These are phyloP conservation scores for Plectosphaerella plurivora DNA, from an alignment of 2,329 filamentous ascomycete species.

Conservation along the genomic window DNA sequence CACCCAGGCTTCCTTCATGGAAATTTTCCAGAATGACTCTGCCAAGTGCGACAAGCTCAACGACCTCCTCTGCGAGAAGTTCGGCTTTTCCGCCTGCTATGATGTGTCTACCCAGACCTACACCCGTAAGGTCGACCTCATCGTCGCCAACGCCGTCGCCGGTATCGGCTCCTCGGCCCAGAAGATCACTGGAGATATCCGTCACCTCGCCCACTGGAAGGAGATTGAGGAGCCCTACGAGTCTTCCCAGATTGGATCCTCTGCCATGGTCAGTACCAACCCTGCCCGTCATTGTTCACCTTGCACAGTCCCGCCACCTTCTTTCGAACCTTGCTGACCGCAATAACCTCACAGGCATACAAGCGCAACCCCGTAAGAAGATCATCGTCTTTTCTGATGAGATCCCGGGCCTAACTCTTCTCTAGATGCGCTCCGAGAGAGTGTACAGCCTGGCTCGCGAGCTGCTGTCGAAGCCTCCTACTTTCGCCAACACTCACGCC, in stretches of 20 bases:
- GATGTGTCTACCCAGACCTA: slow-evolving; percentile 59
- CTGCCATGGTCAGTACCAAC: slow-evolving; percentile 37
- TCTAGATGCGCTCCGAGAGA: slow-evolving; percentile 41
- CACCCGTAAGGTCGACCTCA: slow-evolving; percentile 76
- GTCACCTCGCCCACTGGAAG: slow-evolving; percentile 71
- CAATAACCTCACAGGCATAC: slow-evolving; percentile 25
- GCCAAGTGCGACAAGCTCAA: slow-evolving; percentile 51
- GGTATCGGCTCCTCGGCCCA: slow-evolving; percentile 72
- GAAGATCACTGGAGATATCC: slow-evolving; percentile 70
- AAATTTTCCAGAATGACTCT: slow-evolving; percentile 44
- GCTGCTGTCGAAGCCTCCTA: slow-evolving; percentile 22
- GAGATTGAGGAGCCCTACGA: slow-evolving; percentile 84
- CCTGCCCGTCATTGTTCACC: slow-evolving; percentile 5
- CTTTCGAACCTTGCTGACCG: background rate
- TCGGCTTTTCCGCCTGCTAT: slow-evolving; percentile 47
- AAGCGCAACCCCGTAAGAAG: slow-evolving; percentile 22
- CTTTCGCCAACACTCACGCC: slow-evolving; percentile 18
- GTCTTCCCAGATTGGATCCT: slow-evolving; percentile 65
- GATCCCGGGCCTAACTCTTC: no score
- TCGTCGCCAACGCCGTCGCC: slow-evolving; percentile 74
- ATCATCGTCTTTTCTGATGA: no score
- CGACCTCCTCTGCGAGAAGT: slow-evolving; percentile 49
- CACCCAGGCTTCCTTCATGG: slow-evolving; percentile 70
- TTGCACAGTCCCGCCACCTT: background rate
- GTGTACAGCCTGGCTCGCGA: slow-evolving; percentile 26